These are phyloP conservation scores for Fusarium sp. DNA, from an alignment of 2,329 filamentous ascomycete species.

Conservation along the genomic window DNA sequence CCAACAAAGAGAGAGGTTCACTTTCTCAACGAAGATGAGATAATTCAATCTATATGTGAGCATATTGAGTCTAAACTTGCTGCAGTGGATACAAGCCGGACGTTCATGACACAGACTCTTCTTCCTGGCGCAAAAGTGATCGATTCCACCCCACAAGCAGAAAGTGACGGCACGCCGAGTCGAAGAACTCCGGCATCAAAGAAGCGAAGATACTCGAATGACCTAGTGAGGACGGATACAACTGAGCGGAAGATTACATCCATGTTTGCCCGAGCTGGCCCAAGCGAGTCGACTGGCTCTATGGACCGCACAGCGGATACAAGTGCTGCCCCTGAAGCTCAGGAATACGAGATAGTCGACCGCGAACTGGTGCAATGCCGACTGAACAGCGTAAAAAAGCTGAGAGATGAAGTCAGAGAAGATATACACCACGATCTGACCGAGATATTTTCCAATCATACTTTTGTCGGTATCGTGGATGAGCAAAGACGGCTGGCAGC, in stretches of 20 bases:
- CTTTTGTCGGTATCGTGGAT: constrained; percentile 94
- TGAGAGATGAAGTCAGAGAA: constrained; percentile 83
- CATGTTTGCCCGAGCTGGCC: constrained; percentile 77
- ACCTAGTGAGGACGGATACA: constrained; percentile 88
- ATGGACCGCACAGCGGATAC: constrained; percentile 48
- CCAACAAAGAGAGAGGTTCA: constrained; percentile 97
- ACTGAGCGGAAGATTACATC: constrained; percentile 93
- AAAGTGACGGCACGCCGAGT: constrained; percentile 44
- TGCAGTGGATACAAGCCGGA: constrained; percentile 90
- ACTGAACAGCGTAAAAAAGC: constrained; percentile 84
- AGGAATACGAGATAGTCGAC: constrained; percentile 78
- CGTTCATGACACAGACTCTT: constrained; percentile 92
- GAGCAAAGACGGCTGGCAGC: constrained; percentile 87
- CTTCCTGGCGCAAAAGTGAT: constrained; percentile 70
- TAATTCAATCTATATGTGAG: constrained; percentile 85
- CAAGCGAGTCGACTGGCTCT: constrained; percentile 35
- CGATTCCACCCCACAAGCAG: constrained; percentile 41
- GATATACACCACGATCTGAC: constrained; percentile 86
- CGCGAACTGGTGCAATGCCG: constrained; percentile 76
- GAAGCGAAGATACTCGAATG: constrained; percentile 68
- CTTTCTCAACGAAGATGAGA: constrained; percentile 97
- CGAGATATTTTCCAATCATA: constrained; percentile 87
- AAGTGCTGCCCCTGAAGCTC: constrained; percentile 56
- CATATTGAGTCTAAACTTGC: constrained; percentile 82
- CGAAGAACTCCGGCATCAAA: constrained; percentile 53